Evolutionary conservation across 176 grass and related monocot species (phyloP).

Genomic region (Coix lacrymajobi): DNA sequence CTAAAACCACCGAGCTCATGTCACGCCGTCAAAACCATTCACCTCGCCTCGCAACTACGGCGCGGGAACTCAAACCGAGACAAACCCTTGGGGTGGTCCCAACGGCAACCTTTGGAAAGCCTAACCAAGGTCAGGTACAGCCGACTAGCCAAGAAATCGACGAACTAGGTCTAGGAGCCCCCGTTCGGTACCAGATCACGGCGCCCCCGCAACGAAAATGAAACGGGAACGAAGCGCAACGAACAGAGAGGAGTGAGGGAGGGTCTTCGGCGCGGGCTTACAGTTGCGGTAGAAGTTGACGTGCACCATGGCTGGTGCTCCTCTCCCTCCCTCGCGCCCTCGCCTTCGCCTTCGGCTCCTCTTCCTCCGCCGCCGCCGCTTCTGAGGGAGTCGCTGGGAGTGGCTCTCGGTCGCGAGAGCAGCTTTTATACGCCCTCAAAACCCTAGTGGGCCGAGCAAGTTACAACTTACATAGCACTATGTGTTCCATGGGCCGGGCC

Average conservation of each 20-base stretch:
- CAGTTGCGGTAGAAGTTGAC: conserved; percentile 69
- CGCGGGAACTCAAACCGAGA: neutral
- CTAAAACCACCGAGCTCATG: neutral
- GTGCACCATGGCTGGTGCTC: conserved; percentile 55
- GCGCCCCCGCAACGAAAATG: neutral
- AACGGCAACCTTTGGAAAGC: neutral
- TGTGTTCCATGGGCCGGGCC: neutral
- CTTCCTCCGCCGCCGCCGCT: conserved; percentile 27
- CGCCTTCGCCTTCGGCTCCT: conserved; percentile 3
- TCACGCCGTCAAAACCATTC: neutral
- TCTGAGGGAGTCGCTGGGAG: neutral
- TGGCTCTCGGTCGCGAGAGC: neutral
- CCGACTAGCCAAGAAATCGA: neutral
- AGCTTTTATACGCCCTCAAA: conserved; percentile 22
- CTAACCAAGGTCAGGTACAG: neutral
- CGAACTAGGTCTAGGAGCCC: neutral
- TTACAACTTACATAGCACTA: neutral
- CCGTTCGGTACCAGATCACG: neutral
- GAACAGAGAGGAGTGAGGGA: neutral
- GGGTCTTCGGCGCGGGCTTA: neutral
- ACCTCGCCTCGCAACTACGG: neutral
- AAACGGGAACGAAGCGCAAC: neutral
- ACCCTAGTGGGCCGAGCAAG: conserved; percentile 32
- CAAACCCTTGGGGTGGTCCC: neutral
- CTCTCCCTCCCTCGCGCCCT: neutral